These are phyloP conservation scores for Magnusiomyces ingens DNA, from an alignment of 1,139 yeast genomes.

Conservation along the genomic window DNA sequence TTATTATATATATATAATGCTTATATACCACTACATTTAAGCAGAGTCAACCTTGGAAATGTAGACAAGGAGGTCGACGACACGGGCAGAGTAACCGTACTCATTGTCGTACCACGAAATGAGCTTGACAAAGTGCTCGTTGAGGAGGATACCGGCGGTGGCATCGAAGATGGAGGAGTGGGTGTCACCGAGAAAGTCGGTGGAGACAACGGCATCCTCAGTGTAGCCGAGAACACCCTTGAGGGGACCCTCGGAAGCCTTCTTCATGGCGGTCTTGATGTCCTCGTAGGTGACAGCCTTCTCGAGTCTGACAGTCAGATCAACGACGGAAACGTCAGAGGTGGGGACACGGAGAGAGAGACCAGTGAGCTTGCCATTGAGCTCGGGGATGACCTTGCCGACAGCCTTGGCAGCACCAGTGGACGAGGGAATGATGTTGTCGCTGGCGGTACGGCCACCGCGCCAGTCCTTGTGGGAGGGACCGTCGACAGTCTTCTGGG, in stretches of 20 bases:
- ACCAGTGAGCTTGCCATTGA: constrained; percentile 86
- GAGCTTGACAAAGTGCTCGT: constrained; percentile 79
- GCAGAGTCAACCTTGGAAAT: constrained; percentile 44
- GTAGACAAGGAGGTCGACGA: constrained; percentile 73
- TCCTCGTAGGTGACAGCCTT: constrained; percentile 68
- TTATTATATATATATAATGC: background rate
- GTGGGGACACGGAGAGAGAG: constrained; percentile 86
- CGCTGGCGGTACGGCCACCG: constrained; percentile 90
- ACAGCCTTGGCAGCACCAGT: constrained; percentile 94
- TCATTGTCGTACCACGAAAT: constrained; percentile 89
- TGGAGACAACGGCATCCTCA: constrained; percentile 78
- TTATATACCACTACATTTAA: constrained; percentile 11
- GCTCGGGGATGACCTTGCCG: constrained; percentile 83
- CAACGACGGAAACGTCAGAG: constrained; percentile 76
- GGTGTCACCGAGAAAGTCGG: constrained; percentile 72
- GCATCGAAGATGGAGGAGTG: constrained; percentile 81
- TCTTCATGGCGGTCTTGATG: constrained; percentile 65
- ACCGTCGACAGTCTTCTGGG: constrained; percentile 88
- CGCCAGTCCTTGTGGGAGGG: constrained; percentile 94
- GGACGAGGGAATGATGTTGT: constrained; percentile 83
- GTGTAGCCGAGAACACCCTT: constrained; percentile 80
- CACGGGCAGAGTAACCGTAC: constrained; percentile 90
- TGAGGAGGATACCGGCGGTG: constrained; percentile 76
- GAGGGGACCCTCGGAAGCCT: constrained; percentile 54
- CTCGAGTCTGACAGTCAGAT: constrained; percentile 61